Percentiles rank a stretch among this genome's conserved stretches.
Conservation (phyloP, 495 filamentous ascomycete genomes). For the Amorphotheca resinae region DNA sequence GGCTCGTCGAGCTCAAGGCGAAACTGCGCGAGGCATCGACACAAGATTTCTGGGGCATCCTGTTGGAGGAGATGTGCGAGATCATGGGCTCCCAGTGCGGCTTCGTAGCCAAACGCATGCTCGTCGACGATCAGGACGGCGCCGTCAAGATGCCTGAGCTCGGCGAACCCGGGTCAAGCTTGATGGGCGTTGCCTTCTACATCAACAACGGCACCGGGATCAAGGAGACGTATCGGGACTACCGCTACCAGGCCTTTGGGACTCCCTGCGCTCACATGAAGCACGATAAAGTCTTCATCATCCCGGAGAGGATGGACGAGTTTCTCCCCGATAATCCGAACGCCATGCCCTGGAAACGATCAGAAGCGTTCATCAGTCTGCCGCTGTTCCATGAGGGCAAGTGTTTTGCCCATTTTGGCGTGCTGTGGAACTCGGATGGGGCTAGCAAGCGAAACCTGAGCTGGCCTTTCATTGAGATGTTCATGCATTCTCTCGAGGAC, state of each 20-base stretch:
- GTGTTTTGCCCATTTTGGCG: slow-evolving; percentile 62
- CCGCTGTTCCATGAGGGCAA: slow-evolving; percentile 58
- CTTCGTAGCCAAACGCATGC: slow-evolving; percentile 56
- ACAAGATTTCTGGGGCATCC: slow-evolving; percentile 52
- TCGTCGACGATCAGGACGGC: slow-evolving; percentile 43
- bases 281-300: slow-evolving; percentile 61
- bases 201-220: slow-evolving; percentile 49
- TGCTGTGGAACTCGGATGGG: slow-evolving; percentile 60
- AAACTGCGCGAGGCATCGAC: slow-evolving; percentile 40
- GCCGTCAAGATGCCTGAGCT: slow-evolving; percentile 46
- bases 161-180: slow-evolving; percentile 45
- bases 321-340: slow-evolving; percentile 50
- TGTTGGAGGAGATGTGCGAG: slow-evolving; percentile 54
- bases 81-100: slow-evolving; percentile 57
- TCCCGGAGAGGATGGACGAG: slow-evolving; percentile 48
- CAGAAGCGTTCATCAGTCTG: slow-evolving; percentile 60
- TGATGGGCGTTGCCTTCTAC: slow-evolving; percentile 58
- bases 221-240: slow-evolving; percentile 42
- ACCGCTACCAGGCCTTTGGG: slow-evolving; percentile 50
- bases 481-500: slow-evolving; percentile 67
- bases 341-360: slow-evolving; percentile 38
- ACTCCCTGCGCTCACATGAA: slow-evolving; percentile 58
- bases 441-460: slow-evolving; percentile 41
- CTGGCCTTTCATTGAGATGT: slow-evolving; percentile 63
- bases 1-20: slow-evolving; percentile 49